A percentile compares a stretch with the other conserved stretches of the same genome.
These are phyloP conservation scores for Hyphopichia wangnamkhiaoensis DNA, from an alignment of 1,139 yeast genomes.

Conservation along the genomic window DNA sequence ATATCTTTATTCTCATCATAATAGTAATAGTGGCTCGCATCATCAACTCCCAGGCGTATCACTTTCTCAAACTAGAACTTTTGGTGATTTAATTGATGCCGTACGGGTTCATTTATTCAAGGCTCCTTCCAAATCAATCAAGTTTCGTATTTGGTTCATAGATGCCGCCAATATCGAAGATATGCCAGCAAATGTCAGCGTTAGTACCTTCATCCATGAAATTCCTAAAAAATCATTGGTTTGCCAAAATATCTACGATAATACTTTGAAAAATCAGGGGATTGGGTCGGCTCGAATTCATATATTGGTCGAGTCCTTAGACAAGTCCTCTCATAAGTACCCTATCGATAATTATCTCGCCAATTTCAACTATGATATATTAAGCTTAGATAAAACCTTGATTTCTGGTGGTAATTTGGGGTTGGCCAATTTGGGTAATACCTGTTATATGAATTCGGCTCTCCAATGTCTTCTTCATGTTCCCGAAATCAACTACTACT, in stretches of 20 bases:
- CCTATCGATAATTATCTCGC: conserved; percentile 32
- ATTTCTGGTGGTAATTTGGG: conserved; percentile 52
- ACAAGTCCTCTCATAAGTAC: conserved; percentile 20
- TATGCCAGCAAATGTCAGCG: conserved; percentile 24
- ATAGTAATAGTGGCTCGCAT: conserved; percentile 8
- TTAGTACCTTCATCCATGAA: conserved; percentile 31
- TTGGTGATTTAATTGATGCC: conserved; percentile 31
- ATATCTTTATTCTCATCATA: conserved; percentile 11
- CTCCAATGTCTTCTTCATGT: conserved; percentile 86
- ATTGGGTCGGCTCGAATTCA: conserved; percentile 29
- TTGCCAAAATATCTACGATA: conserved; percentile 21
- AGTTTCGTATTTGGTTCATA: conserved; percentile 43
- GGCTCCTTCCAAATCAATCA: conserved; percentile 15
- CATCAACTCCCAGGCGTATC: conserved; percentile 18
- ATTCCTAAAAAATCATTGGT: conserved; percentile 34
- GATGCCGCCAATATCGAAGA: conserved; percentile 24
- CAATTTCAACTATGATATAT: conserved; percentile 17
- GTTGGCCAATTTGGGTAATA: conserved; percentile 80
- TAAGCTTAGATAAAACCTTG: conserved; percentile 15
- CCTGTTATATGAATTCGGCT: conserved; percentile 97
- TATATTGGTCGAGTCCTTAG: conserved; percentile 34
- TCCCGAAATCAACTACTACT: conserved; percentile 80
- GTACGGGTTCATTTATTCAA: conserved; percentile 23
- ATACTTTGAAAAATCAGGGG: conserved; percentile 34
- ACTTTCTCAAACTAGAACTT: conserved; percentile 35